Evolutionary conservation across 768 basidiomycete genomes (phyloP).

Genomic region (Trametes cubensis): DNA sequence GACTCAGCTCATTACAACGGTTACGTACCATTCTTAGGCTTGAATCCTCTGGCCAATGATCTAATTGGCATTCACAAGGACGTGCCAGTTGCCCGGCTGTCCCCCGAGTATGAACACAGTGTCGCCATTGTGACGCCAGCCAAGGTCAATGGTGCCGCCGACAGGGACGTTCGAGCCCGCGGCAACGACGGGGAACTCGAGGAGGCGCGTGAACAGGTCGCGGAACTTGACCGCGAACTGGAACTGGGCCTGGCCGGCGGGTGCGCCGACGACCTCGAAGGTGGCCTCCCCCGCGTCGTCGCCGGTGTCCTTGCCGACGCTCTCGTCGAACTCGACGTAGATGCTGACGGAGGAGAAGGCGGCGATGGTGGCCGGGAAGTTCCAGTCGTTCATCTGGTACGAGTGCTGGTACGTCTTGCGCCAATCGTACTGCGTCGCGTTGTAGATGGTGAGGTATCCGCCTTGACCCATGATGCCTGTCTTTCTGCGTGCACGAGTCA

Average conservation of each 20-base stretch:
- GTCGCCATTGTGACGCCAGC: slow-evolving; percentile 1
- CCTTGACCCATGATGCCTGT: slow-evolving; percentile 11
- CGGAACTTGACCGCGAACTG: not conserved
- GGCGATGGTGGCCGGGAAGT: slow-evolving; percentile 7
- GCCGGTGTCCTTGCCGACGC: not conserved
- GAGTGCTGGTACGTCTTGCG: slow-evolving; percentile 7
- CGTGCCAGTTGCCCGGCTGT: not conserved
- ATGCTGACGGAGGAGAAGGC: not conserved
- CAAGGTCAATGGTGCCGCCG: not conserved
- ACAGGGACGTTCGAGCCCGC: not conserved
- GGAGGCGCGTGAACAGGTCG: not conserved
- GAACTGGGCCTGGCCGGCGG: not conserved
- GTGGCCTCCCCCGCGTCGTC: slow-evolving; percentile 11
- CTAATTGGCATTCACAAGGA: not conserved
- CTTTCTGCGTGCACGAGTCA: too few species aligned
- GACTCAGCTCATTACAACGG: too few species aligned
- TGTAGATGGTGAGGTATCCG: slow-evolving; percentile 11
- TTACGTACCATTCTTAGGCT: not conserved
- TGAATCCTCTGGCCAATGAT: not conserved
- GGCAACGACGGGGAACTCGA: not conserved
- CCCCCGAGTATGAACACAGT: not conserved
- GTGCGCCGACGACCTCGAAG: not conserved
- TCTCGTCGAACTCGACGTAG: slow-evolving; percentile 18
- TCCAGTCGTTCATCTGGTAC: slow-evolving; percentile 19
- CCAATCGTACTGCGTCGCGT: slow-evolving; percentile 17